A percentile compares a stretch with the other conserved stretches of the same genome.
phyloP scores from a whole-genome alignment of 495 filamentous ascomycete species.

The Daldinia grandis region DNA sequence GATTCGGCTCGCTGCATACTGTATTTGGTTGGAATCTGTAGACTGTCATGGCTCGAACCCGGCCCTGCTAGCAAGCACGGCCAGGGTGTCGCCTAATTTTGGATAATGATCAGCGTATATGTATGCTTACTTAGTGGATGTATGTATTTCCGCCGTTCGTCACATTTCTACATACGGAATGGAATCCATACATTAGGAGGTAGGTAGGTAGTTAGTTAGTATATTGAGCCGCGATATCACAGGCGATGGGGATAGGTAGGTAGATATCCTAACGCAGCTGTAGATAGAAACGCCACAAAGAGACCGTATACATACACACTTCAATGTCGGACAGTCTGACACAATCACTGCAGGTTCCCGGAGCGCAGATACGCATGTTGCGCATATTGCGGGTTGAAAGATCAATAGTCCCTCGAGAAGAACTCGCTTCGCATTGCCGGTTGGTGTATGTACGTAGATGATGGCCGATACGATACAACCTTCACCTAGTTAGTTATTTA shows the following conservation, averaged over 20 bases:
- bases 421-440: slow-evolving; percentile 28
- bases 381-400: slow-evolving; percentile 28
- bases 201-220: not conserved
- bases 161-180: slow-evolving; percentile 12
- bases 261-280: no score
- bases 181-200: no score
- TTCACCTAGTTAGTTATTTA: not conserved
- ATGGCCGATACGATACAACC: slow-evolving; percentile 19
- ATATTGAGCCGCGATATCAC: no score
- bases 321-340: slow-evolving; percentile 29
- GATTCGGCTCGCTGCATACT: slow-evolving; percentile 13
- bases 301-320: not conserved
- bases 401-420: slow-evolving; percentile 29
- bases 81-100: slow-evolving; percentile 9
- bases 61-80: slow-evolving; percentile 10
- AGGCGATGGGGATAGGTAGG: no score
- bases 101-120: slow-evolving; percentile 30
- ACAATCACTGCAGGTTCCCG: slow-evolving; percentile 25
- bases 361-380: slow-evolving; percentile 31
- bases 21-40: slow-evolving; percentile 12
- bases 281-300: no score
- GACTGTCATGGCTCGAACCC: slow-evolving; percentile 26
- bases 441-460: not conserved
- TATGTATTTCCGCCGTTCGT: slow-evolving; percentile 23
- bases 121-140: no score